These are phyloP conservation scores for Ogataea hybrid DNA, from an alignment of 1,139 yeast species.

Conservation along the genomic window DNA sequence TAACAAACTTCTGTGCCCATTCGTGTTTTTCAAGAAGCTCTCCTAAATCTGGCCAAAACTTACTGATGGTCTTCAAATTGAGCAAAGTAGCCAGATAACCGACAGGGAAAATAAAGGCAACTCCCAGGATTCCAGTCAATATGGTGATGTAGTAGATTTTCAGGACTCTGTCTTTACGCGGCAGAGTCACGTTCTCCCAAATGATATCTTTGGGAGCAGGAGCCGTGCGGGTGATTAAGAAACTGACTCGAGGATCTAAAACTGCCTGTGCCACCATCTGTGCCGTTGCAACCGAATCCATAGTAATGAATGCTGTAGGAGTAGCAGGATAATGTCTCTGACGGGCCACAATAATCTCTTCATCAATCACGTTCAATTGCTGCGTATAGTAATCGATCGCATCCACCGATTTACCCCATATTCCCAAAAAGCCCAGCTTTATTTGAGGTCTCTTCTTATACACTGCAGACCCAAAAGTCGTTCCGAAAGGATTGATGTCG, in stretches of 20 bases:
- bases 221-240: constrained; percentile 65
- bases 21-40: constrained; percentile 53
- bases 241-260: constrained; percentile 72
- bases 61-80: constrained; percentile 66
- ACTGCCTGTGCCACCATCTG: constrained; percentile 87
- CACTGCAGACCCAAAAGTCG: constrained; percentile 27
- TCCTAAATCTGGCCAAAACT: constrained; percentile 74
- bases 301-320: constrained; percentile 74
- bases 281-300: constrained; percentile 83
- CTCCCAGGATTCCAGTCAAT: constrained; percentile 59
- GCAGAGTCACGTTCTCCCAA: constrained; percentile 69
- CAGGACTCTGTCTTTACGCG: constrained; percentile 51
- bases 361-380: constrained; percentile 56
- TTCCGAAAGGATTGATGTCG: constrained; percentile 10
- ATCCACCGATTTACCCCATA: constrained; percentile 57
- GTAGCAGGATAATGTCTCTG: constrained; percentile 64
- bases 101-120: constrained; percentile 66
- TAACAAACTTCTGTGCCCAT: constrained; percentile 70
- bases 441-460: constrained; percentile 50
- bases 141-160: constrained; percentile 62
- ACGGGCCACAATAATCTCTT: constrained; percentile 58
- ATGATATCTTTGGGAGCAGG: constrained; percentile 81
- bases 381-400: constrained; percentile 63
- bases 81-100: constrained; percentile 71
- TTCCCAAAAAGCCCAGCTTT: constrained; percentile 49